phyloP scores from a whole-genome alignment of 305 asterid genomes.

The Fraxinus latifolia region DNA sequence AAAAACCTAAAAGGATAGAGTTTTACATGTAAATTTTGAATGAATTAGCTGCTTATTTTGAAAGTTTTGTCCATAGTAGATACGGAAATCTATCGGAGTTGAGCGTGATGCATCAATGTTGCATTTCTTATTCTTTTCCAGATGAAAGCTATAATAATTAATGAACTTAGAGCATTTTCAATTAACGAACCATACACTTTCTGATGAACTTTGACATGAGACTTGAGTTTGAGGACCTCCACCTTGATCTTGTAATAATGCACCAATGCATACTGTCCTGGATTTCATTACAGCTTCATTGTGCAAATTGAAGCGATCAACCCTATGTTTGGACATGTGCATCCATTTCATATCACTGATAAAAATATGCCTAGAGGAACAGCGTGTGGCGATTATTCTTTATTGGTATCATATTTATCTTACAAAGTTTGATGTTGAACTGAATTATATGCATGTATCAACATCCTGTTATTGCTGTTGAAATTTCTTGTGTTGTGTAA shows the following conservation, averaged over 20 bases:
- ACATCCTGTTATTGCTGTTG: background rate
- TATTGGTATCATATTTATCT: background rate
- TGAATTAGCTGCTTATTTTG: background rate
- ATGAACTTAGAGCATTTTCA: background rate
- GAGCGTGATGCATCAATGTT: background rate
- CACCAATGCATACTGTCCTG: background rate
- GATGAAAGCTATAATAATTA: background rate
- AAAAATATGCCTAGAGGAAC: background rate
- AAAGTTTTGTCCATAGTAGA: background rate
- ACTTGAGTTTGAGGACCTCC: background rate
- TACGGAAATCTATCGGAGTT: background rate
- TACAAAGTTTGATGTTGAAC: background rate
- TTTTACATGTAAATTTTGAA: background rate
- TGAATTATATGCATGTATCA: background rate
- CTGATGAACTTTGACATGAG: background rate
- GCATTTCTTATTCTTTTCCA: background rate
- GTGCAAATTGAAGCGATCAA: background rate
- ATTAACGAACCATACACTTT: background rate
- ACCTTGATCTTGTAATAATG: background rate
- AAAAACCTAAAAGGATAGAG: background rate
- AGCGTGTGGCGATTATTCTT: background rate
- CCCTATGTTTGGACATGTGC: background rate
- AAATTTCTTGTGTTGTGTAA: conserved; percentile 10
- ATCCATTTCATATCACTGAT: background rate
- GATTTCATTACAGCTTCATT: background rate